Evolutionary conservation across 2,329 filamentous ascomycete species (phyloP).

Genomic region (Ceratocystis colombiana): DNA sequence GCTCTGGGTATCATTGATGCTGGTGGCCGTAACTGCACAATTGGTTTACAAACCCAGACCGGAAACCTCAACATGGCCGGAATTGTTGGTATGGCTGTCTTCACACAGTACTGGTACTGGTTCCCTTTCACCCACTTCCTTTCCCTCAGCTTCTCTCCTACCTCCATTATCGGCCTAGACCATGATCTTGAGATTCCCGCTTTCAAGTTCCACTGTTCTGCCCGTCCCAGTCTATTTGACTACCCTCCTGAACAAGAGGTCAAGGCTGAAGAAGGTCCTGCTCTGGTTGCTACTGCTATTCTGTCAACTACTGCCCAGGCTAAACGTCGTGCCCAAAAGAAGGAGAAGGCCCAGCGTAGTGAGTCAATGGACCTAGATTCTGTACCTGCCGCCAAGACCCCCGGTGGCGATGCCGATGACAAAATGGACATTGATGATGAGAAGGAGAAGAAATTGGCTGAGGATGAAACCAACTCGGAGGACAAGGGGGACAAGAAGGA

Average conservation of each 20-base stretch:
- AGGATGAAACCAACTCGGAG: constrained; percentile 43
- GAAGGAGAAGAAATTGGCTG: constrained; percentile 40
- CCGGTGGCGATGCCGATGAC: constrained; percentile 46
- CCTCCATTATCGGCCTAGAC: constrained; percentile 88
- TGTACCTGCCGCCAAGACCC: constrained; percentile 54
- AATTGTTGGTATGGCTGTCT: constrained; percentile 95
- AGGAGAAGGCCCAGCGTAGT: constrained; percentile 76
- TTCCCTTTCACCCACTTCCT: constrained; percentile 98
- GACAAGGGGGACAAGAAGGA: constrained; percentile 54
- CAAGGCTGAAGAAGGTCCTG: constrained; percentile 85
- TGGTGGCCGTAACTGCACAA: constrained; percentile 95
- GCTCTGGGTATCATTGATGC: constrained; percentile 96
- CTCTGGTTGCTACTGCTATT: constrained; percentile 89
- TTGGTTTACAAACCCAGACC: constrained; percentile 92
- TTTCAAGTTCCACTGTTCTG: constrained; percentile 94
- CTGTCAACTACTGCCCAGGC: constrained; percentile 94
- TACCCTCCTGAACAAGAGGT: constrained; percentile 95
- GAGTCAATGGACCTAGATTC: constrained; percentile 91
- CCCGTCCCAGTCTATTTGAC: constrained; percentile 89
- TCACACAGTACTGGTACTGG: constrained; percentile 99
- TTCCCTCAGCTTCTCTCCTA: constrained; percentile 91
- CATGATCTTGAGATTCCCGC: constrained; percentile 85
- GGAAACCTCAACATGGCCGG: constrained; percentile 98
- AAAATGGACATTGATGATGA: constrained; percentile 83
- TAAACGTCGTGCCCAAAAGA: constrained; percentile 86